These are phyloP conservation scores for Fusarium humuli DNA, from an alignment of 2,329 filamentous ascomycete genomes.

Conservation along the genomic window DNA sequence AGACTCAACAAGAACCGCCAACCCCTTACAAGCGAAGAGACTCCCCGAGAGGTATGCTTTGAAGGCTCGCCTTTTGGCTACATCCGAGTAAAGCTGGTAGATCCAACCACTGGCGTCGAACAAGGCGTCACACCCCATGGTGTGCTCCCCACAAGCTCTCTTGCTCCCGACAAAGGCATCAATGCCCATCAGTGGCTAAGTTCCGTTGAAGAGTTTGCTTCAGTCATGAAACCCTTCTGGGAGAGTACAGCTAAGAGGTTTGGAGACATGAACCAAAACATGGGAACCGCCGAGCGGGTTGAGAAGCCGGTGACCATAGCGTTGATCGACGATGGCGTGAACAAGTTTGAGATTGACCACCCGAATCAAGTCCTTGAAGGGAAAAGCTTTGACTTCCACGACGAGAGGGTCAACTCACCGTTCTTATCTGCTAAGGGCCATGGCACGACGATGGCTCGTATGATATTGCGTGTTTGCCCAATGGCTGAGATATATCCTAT, in stretches of 20 bases:
- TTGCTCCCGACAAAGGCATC: not conserved
- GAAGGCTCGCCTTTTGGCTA: not conserved
- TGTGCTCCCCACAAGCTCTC: not conserved
- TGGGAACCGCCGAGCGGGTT: not conserved
- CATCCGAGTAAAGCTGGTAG: not conserved
- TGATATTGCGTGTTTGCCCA: constrained; percentile 4
- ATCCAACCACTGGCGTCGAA: not conserved
- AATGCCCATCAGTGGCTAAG: not conserved
- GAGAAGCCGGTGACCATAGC: not conserved
- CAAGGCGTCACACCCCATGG: not conserved
- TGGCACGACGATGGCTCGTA: not conserved
- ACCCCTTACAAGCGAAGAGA: accelerated
- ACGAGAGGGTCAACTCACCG: not conserved
- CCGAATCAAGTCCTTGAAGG: not conserved
- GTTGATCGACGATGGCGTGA: constrained; percentile 2
- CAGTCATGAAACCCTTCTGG: not conserved
- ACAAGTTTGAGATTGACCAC: not conserved
- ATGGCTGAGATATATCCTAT: constrained; percentile 2
- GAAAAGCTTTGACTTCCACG: not conserved
- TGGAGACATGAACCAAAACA: not conserved
- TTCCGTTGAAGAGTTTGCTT: not conserved
- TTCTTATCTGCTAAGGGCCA: not conserved
- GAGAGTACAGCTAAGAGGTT: not conserved
- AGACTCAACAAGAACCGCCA: not conserved
- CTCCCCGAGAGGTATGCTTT: not conserved